Percentiles rank a stretch among this genome's conserved stretches.
These are phyloP conservation scores for Penicillium sp. DNA, from an alignment of 2,329 filamentous ascomycete genomes.

Conservation along the genomic window DNA sequence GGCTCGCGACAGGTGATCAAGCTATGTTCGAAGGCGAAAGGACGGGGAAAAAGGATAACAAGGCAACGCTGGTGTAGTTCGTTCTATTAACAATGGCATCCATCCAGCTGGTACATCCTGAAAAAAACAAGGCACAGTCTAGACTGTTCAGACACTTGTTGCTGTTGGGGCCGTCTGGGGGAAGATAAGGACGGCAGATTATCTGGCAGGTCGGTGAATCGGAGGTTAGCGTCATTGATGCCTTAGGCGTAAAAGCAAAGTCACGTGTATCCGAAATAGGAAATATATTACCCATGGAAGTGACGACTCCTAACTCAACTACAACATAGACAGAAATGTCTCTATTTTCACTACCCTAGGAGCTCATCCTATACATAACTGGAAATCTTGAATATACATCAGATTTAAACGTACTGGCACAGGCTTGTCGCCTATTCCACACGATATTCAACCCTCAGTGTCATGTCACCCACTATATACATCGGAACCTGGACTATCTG, in stretches of 20 bases:
- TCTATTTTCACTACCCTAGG: not conserved
- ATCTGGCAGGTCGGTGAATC: conserved; percentile 14
- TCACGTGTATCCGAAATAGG: not conserved
- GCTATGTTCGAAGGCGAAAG: not conserved
- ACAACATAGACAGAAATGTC: not conserved
- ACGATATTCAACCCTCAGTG: not conserved
- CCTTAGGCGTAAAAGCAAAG: not conserved
- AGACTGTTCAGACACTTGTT: not conserved
- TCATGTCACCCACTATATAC: no score
- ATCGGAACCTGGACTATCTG: no score
- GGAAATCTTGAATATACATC: not conserved
- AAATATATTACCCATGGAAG: not conserved
- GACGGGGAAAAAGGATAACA: not conserved
- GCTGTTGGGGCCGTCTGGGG: conserved; percentile 3
- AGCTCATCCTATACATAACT: not conserved
- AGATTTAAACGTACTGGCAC: not conserved
- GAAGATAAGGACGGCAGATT: conserved; percentile 11
- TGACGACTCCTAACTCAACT: not conserved
- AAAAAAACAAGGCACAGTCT: not conserved
- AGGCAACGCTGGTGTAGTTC: not conserved
- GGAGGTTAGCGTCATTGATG: not conserved
- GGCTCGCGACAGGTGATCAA: not conserved
- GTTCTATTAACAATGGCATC: not conserved
- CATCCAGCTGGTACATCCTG: not conserved
- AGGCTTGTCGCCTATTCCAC: not conserved